Evolutionary conservation across 2,329 filamentous ascomycete genomes (phyloP), one percentile per base, ranked within the genome.

Genomic region (Aspergillus ibericus): DNA sequence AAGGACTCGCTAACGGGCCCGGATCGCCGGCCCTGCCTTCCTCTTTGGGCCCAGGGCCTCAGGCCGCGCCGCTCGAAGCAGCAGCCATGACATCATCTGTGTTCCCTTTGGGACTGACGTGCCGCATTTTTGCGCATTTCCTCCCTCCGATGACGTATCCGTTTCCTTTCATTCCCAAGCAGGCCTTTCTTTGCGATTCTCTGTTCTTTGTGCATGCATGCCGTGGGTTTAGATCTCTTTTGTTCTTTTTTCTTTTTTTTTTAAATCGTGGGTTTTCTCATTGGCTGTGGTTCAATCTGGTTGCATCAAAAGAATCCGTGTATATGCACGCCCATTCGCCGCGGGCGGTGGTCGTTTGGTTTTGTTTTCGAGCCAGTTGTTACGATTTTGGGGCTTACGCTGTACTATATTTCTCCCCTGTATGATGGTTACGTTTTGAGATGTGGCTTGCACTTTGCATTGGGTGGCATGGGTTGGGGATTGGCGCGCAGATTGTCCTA

Each of bases 11-110:
- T 60, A 54, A 57, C 49, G 44, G 59, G 53, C 16, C 53, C 53
- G 40, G 63, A 68, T 68, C 66, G 58, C n/a, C 67, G 55, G 59
- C 20, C 13, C 2, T 5, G 36, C 27, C 44, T 68, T 56, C 66
- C 55, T 25, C 22, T 61, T 62, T 18, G 55, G 63, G 51, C 20
- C n/a, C 9, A 2, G 32, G 16, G 15, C n/a, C 54, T 55, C 20
- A 53, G 57, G 53, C 59, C 56, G 51, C 53, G 35, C 57, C 55
- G 56, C 56, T 59, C 57, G 54, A 54, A 38, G 34, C 53, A 46
- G 55, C 49, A 51, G 20, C 27, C 32, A 61, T 69, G 67, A 69
- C 62, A 59, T 69, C 67, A 69, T 53, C 22, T 20, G 27, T 46
- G 36, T 25, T 10, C 10, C 48, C 35, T 47, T 22, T 29, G 10